Evolutionary conservation across 2,329 filamentous ascomycete species (phyloP).

Genomic region (Thyridium curvatum): DNA sequence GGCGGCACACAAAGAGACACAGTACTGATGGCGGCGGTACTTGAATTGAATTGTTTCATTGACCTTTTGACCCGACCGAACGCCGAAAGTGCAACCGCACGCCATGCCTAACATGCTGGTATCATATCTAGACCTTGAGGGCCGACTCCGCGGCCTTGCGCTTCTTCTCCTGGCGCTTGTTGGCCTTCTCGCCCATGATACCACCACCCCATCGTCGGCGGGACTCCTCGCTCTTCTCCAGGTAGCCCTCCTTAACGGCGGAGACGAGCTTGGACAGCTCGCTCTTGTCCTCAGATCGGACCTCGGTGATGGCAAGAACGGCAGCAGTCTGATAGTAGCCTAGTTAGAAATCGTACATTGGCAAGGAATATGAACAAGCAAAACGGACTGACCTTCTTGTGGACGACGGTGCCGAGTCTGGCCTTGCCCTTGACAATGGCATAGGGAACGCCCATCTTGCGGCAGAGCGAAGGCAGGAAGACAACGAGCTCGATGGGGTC

Average conservation of each 20-base stretch:
- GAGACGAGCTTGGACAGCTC: conserved; percentile 96
- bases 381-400: conserved; percentile 77
- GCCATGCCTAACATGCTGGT: conserved; percentile 14
- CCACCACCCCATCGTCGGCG: conserved; percentile 98
- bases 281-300: conserved; percentile 95
- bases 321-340: conserved; percentile 77
- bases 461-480: conserved; percentile 97
- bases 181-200: conserved; percentile 97
- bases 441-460: conserved; percentile 99
- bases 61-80: conserved; percentile 26
- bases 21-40: background rate
- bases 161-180: conserved; percentile 72
- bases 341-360: conserved; percentile 14
- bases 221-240: conserved; percentile 87
- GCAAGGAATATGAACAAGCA: background rate
- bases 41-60: conserved; percentile 13
- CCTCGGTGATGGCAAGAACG: conserved; percentile 91
- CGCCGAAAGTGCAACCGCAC: conserved; percentile 21
- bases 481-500: conserved; percentile 99
- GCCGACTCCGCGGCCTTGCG: conserved; percentile 88
- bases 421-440: conserved; percentile 99
- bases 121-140: conserved; percentile 83
- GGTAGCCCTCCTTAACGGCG: conserved; percentile 96
- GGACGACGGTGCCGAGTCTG: conserved; percentile 94
- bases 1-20: background rate